These are phyloP conservation scores for Oxytropis ochrocephala DNA, from an alignment of 306 rosid genomes.

Conservation along the genomic window DNA sequence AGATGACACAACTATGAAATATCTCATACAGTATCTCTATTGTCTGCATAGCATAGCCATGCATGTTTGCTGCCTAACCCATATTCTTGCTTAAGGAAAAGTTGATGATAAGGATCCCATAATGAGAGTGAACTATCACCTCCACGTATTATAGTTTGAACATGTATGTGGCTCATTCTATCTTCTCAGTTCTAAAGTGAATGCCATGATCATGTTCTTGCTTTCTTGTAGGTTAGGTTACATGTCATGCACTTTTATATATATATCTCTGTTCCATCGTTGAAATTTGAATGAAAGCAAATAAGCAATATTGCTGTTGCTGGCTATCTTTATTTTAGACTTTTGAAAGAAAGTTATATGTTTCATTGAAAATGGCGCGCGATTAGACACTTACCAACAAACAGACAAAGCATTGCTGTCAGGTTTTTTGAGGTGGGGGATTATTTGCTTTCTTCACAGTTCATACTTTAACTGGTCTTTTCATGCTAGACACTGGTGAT, in stretches of 20 bases:
- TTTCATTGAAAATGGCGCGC: not conserved
- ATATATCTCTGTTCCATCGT: not conserved
- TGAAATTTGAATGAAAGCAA: constrained; percentile 5
- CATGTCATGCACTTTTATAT: not conserved
- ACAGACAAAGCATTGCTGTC: not conserved
- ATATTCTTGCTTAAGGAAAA: constrained; percentile 6
- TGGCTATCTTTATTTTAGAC: not conserved
- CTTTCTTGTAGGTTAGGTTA: not conserved
- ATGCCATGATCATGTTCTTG: no score
- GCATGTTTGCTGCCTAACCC: constrained; percentile 9
- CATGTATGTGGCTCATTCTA: no score
- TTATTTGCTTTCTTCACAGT: not conserved
- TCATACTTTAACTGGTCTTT: constrained; percentile 10
- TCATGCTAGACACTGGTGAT: constrained; percentile 16
- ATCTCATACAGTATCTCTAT: not conserved
- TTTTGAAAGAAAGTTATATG: not conserved
- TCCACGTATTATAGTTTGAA: not conserved
- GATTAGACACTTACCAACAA: not conserved
- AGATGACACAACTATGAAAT: constrained; percentile 34
- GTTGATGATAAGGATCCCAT: constrained; percentile 44
- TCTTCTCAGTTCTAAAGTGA: no score
- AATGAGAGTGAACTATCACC: constrained; percentile 28
- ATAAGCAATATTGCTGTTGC: not conserved
- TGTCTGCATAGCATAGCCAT: not conserved
- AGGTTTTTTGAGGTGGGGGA: not conserved